Conservation (phyloP, 2,329 filamentous ascomycete species). For the Xylariaceae sp. region DNA sequence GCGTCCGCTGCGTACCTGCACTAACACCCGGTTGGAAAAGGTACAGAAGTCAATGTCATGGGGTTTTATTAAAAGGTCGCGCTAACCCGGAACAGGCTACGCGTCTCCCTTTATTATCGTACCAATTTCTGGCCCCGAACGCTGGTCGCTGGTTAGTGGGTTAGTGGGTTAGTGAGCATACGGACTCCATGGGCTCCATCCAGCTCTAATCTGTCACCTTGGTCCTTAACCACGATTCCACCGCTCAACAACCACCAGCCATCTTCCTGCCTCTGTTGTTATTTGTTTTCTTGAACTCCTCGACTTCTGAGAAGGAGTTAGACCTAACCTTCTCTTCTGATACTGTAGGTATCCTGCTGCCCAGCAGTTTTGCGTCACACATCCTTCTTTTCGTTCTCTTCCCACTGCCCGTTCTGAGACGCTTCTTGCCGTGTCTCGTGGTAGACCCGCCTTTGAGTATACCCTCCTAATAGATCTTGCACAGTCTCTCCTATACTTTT, state of each 20-base stretch:
- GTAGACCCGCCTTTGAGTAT: conserved; percentile 21
- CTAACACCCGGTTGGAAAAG: neutral
- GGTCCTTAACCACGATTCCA: conserved; percentile 11
- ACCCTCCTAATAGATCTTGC: conserved; percentile 18
- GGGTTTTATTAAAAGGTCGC: conserved; percentile 12
- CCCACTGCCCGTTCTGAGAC: conserved; percentile 6
- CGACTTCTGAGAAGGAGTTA: conserved; percentile 5
- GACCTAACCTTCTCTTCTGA: neutral
- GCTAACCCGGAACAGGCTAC: conserved; percentile 25
- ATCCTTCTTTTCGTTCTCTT: no score
- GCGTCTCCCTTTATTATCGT: conserved; percentile 28
- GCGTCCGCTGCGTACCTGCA: neutral
- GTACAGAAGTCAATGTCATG: neutral
- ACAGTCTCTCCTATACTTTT: conserved; percentile 18
- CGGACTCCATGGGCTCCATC: conserved; percentile 10
- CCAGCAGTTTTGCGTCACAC: conserved; percentile 6
- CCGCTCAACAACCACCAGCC: conserved; percentile 14
- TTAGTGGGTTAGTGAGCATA: neutral
- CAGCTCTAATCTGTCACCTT: conserved; percentile 17
- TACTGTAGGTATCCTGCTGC: conserved; percentile 8
- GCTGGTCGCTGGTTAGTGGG: conserved; percentile 14
- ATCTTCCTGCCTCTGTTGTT: conserved; percentile 12
- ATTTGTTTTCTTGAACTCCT: conserved; percentile 13
- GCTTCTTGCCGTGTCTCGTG: conserved; percentile 1
- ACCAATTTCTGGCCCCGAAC: conserved; percentile 20